Percentiles rank a stretch among this genome's conserved stretches.
Conservation (phyloP, 129 eudicot species). For the Smallanthus sonchifolius region DNA sequence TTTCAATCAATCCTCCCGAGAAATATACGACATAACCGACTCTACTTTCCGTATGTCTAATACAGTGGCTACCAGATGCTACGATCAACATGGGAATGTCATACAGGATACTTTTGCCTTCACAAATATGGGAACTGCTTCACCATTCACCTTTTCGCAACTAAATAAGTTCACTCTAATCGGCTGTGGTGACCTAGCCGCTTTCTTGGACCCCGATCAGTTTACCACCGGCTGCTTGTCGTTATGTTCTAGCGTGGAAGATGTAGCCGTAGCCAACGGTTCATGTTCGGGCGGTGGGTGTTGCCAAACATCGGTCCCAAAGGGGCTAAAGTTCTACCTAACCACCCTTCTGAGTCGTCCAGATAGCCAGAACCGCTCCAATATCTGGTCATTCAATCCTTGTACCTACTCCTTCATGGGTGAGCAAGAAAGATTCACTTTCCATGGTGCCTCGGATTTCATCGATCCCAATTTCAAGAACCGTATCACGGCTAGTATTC, state of each 20-base stretch:
- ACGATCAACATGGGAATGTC: not conserved
- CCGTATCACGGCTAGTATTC: constrained; percentile 5
- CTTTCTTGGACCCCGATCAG: not conserved
- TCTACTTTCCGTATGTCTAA: constrained; percentile 20
- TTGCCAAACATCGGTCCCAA: constrained; percentile 37
- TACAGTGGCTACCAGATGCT: constrained; percentile 18
- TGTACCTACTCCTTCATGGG: constrained; percentile 50
- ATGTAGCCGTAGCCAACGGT: constrained; percentile 17
- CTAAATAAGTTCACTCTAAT: constrained; percentile 12
- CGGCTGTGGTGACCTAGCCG: constrained; percentile 33
- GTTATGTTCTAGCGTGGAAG: constrained; percentile 20
- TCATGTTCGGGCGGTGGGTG: constrained; percentile 46
- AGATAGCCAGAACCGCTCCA: constrained; percentile 18
- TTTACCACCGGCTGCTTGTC: constrained; percentile 44
- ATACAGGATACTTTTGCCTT: not conserved
- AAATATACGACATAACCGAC: constrained; percentile 9
- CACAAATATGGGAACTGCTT: not conserved
- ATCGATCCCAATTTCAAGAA: constrained; percentile 22
- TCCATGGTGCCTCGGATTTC: constrained; percentile 39
- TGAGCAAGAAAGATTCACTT: constrained; percentile 27
- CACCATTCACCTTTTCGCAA: constrained; percentile 25
- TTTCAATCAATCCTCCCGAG: not conserved
- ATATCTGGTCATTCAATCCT: constrained; percentile 22
- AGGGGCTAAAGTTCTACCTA: constrained; percentile 12
- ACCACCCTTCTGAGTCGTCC: not conserved